phyloP scores from a whole-genome alignment of 139 green algal genomes.

The Tetradesmus lagerheimii region DNA sequence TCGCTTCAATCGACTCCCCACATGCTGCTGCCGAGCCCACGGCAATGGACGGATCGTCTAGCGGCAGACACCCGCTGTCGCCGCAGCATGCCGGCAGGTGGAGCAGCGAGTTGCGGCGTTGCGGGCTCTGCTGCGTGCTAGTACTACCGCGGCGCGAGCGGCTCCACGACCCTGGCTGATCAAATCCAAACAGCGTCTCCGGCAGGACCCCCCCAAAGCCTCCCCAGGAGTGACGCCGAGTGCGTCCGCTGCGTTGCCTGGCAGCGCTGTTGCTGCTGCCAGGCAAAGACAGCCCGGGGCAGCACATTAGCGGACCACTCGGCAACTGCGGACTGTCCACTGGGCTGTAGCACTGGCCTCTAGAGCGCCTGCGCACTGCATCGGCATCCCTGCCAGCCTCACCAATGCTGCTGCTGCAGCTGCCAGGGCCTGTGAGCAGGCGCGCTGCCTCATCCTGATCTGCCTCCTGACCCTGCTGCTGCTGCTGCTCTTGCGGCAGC shows the following conservation, averaged over 20 bases:
- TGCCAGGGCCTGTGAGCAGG: neutral
- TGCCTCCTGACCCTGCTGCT: neutral
- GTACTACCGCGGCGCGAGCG: neutral
- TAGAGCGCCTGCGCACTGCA: neutral
- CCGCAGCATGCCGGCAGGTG: neutral
- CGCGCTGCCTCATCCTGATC: neutral
- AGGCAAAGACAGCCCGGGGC: neutral
- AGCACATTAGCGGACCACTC: neutral
- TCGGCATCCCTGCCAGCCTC: neutral
- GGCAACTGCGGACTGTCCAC: neutral
- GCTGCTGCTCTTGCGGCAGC: constrained; percentile 20
- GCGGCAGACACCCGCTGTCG: constrained; percentile 20
- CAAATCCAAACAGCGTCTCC: neutral
- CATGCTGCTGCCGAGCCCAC: neutral
- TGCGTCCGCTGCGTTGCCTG: neutral
- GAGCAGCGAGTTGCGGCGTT: neutral
- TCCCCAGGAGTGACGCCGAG: constrained; percentile 25
- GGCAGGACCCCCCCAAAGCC: neutral
- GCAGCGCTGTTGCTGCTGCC: neutral
- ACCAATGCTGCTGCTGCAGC: neutral
- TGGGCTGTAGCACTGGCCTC: neutral
- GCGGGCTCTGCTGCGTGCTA: neutral
- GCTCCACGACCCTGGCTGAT: neutral
- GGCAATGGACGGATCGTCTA: neutral
- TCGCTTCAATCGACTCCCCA: neutral